Conservation (phyloP, 2,329 filamentous ascomycete species). For the Blumeria graminis region DNA sequence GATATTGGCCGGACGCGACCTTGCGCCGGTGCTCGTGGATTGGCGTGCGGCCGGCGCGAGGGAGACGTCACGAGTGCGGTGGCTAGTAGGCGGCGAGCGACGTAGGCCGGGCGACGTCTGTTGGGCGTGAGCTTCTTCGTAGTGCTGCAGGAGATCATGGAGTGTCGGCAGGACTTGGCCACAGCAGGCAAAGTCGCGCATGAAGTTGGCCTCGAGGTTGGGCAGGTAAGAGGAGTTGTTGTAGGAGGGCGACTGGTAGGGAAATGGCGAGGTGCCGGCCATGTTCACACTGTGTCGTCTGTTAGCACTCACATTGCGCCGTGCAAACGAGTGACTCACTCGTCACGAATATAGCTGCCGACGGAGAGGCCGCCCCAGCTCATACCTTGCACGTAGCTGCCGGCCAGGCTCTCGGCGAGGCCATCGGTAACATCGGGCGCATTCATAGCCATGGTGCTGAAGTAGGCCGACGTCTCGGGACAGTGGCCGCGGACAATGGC, state of each 20-base stretch:
- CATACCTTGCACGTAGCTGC: conserved; percentile 56
- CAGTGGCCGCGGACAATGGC: conserved; percentile 32
- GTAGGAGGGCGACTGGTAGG: conserved; percentile 75
- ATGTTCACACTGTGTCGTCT: conserved; percentile 51
- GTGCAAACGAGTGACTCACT: conserved; percentile 39
- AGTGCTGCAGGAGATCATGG: conserved; percentile 88
- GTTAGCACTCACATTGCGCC: conserved; percentile 10
- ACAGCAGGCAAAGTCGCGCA: conserved; percentile 93
- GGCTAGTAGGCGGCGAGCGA: neutral
- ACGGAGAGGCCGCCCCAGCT: conserved; percentile 95
- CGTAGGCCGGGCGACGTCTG: conserved; percentile 23
- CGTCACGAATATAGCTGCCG: conserved; percentile 89
- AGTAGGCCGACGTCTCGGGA: conserved; percentile 34
- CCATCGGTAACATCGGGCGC: conserved; percentile 30
- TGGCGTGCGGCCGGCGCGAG: neutral
- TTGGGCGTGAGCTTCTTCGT: conserved; percentile 80
- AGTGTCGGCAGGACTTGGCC: conserved; percentile 71
- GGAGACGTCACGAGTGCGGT: neutral
- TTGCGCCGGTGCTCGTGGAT: neutral
- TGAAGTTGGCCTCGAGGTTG: conserved; percentile 90
- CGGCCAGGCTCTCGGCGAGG: conserved; percentile 35
- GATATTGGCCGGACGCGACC: neutral
- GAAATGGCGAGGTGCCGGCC: conserved; percentile 85
- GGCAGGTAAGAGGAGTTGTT: conserved; percentile 93
- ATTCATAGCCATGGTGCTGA: conserved; percentile 39